Evolutionary conservation across 2,329 filamentous ascomycete genomes (phyloP), one percentile per base, ranked within the genome.

Genomic region (Xylaria sp.): DNA sequence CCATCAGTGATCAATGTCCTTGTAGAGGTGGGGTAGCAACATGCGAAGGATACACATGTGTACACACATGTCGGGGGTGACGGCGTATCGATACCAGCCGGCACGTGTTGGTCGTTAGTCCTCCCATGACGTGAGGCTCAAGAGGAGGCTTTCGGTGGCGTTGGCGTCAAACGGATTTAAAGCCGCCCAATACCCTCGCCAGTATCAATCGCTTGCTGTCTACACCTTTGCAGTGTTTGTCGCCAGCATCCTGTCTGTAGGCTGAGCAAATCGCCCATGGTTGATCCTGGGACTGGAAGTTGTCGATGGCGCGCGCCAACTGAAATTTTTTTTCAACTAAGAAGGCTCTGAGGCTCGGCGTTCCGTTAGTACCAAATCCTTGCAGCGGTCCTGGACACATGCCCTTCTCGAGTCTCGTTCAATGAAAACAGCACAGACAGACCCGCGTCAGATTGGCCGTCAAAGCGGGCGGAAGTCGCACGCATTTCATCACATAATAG

Each of bases 11-110:
- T 57, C 18, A 59, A 39, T 61, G 41, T 37, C 50, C 23, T 39
- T 41, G 39, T 32, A 55, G 28, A 28, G 28, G 39, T 37, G 44
- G 56, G 52, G 50, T 54, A 56, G 37, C 57, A 50, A 61, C 20
- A 25, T 57, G 56, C 41, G 56, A 51, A 44, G 39, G n/a, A 32
- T 13, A n/a, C 37, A 61, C 46, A 48, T 48, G n/a, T 54, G 25
- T 44, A 44, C 6, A 46, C 8, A 18, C 25, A n/a, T 32, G 25
- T 7, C 18, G 32, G 44, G 34, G 50, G 32, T 18, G 32, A 51
- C n/a, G 65, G 51, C 67, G 69, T 50, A 62, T 72, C 68, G 63
- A 72, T 67, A 71, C 69, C 63, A 68, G 63, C 57, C 59, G 60
- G 66, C 71, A 72, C 66, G 63, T 69, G 66, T 51, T 37, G 52